Evolutionary conservation across 257 asterid genomes (phyloP).

Genomic region (Solanum raphanifolium): DNA sequence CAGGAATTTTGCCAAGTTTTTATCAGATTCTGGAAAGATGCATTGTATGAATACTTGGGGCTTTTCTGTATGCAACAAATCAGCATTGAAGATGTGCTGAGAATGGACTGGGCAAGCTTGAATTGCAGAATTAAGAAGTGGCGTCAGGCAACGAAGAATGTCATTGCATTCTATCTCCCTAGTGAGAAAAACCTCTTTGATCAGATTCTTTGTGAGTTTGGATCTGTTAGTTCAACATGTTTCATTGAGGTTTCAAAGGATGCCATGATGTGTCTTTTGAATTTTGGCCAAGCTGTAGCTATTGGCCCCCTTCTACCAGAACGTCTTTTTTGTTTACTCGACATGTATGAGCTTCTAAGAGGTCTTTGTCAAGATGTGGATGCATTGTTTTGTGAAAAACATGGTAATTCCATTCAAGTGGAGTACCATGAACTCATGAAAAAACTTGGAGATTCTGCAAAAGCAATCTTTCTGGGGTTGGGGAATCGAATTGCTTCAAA

Average conservation of each 20-base stretch:
- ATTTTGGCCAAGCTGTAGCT: slow-evolving; percentile 51
- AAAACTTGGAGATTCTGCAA: slow-evolving; percentile 33
- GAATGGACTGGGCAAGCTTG: slow-evolving; percentile 52
- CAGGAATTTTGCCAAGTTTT: slow-evolving; percentile 39
- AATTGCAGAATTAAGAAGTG: slow-evolving; percentile 41
- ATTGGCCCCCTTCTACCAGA: slow-evolving; percentile 48
- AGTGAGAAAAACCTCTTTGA: slow-evolving; percentile 31
- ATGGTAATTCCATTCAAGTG: slow-evolving; percentile 9
- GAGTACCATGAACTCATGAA: slow-evolving; percentile 40
- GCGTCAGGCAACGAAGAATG: slow-evolving; percentile 32
- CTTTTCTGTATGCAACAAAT: slow-evolving; percentile 23
- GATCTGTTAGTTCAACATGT: slow-evolving; percentile 19
- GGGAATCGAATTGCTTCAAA: slow-evolving; percentile 33
- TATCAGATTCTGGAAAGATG: slow-evolving; percentile 35
- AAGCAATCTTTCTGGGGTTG: slow-evolving; percentile 21
- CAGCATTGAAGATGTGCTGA: slow-evolving; percentile 55
- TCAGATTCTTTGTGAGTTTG: slow-evolving; percentile 37
- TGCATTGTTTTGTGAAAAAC: slow-evolving; percentile 31
- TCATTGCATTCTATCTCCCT: slow-evolving; percentile 31
- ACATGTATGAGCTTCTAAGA: slow-evolving; percentile 48
- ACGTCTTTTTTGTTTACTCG: slow-evolving; percentile 46
- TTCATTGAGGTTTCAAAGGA: slow-evolving; percentile 43
- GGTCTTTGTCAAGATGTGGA: slow-evolving; percentile 19
- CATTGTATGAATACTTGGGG: slow-evolving; percentile 27
- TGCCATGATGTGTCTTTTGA: slow-evolving; percentile 34